Conservation (phyloP, 192 early-diverging fungal species). For the Borealophlyctis nickersoniae region DNA sequence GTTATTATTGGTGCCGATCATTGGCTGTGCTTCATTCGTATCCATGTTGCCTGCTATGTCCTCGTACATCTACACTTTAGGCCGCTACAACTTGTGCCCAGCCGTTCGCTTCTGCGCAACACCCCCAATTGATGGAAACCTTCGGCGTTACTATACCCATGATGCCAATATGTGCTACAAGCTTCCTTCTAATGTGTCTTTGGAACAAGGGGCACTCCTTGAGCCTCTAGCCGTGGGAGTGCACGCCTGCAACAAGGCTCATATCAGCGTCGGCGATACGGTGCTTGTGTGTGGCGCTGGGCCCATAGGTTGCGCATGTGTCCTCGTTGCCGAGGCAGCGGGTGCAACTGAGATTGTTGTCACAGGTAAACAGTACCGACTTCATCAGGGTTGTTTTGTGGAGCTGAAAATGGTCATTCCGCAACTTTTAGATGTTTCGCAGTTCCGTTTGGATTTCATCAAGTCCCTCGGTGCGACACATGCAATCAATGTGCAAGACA, state of each 20-base stretch:
- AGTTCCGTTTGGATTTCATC: neutral
- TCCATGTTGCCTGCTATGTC: no score
- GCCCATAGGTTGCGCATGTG: neutral
- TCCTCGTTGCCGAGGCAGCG: neutral
- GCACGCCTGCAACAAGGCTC: neutral
- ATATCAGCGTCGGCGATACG: neutral
- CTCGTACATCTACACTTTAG: no score
- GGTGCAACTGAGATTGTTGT: neutral
- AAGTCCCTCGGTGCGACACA: neutral
- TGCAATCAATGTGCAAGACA: neutral
- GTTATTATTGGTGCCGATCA: no score
- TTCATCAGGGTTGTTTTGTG: no score
- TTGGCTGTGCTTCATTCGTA: no score
- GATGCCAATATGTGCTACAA: slow-evolving; percentile 1
- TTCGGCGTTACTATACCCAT: neutral
- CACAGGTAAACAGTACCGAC: no score
- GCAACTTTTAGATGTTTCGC: neutral
- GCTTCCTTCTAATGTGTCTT: neutral
- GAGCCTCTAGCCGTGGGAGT: neutral
- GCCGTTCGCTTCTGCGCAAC: neutral
- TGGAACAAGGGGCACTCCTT: neutral
- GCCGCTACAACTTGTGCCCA: neutral
- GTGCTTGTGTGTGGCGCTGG: neutral
- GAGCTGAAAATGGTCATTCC: no score
- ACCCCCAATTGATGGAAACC: neutral